Evolutionary conservation across 169 alveolate genomes (phyloP).

Genomic region (Plasmodium reichenowi): DNA sequence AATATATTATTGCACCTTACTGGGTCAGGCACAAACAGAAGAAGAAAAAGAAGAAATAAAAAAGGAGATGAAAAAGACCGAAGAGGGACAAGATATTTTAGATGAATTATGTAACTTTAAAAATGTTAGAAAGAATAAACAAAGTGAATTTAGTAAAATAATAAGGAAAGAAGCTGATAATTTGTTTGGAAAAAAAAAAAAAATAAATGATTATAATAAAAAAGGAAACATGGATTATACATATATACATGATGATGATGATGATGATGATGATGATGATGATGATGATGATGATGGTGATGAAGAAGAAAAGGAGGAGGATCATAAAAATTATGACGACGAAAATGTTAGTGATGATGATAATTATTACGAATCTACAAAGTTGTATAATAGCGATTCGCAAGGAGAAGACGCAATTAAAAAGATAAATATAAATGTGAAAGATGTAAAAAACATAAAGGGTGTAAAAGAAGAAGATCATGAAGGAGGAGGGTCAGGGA

Average conservation of each 20-base stretch:
- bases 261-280: conserved; percentile 6
- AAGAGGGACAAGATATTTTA: conserved; percentile 91
- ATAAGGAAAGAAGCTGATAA: conserved; percentile 89
- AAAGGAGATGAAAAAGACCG: conserved; percentile 86
- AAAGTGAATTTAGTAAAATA: conserved; percentile 85
- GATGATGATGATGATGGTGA: not conserved
- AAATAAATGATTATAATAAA: conserved; percentile 65
- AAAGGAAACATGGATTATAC: not conserved
- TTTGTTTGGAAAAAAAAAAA: conserved; percentile 77
- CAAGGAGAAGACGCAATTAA: too few species aligned
- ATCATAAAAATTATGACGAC: not conserved
- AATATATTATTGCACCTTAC: conserved; percentile 93
- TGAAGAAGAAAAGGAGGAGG: not conserved
- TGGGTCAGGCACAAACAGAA: conserved; percentile 95
- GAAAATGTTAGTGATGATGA: not conserved
- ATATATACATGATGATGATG: conserved; percentile 75
- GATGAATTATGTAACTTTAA: conserved; percentile 87
- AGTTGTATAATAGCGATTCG: too few species aligned
- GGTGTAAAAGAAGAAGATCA: not conserved
- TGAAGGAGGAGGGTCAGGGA: not conserved
- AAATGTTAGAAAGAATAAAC: conserved; percentile 82
- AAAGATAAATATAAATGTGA: not conserved
- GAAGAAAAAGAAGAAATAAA: conserved; percentile 90
- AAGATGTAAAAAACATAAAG: not conserved
- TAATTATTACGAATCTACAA: not conserved